Evolutionary conservation across 2,329 filamentous ascomycete species (phyloP).

Genomic region (Penicillium sp.): DNA sequence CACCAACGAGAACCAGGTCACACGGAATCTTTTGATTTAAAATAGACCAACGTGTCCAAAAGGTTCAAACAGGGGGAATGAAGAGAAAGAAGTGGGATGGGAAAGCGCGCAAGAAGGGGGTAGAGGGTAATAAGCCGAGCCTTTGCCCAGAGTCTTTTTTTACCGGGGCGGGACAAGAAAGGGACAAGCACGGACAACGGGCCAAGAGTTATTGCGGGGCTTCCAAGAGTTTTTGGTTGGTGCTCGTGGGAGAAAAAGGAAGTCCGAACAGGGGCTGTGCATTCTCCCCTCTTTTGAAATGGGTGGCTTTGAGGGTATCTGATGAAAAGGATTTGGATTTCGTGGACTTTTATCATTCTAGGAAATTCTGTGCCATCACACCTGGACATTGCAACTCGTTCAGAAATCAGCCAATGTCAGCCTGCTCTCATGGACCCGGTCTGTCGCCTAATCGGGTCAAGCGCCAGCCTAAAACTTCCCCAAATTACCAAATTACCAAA

Average conservation of each 20-base stretch:
- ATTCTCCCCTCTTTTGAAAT: background rate
- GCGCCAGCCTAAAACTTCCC: background rate
- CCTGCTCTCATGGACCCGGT: background rate
- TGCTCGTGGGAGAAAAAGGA: constrained; percentile 8
- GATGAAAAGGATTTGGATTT: too few species aligned
- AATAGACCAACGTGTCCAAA: too few species aligned
- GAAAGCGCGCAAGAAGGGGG: constrained; percentile 5
- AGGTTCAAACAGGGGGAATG: background rate
- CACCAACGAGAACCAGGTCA: background rate
- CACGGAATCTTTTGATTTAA: background rate
- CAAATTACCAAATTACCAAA: background rate
- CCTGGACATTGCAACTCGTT: background rate
- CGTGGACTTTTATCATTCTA: too few species aligned
- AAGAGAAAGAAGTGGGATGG: constrained; percentile 4
- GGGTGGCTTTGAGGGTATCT: too few species aligned
- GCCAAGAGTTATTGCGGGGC: constrained; percentile 34
- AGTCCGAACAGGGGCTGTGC: constrained; percentile 12
- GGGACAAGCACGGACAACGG: constrained; percentile 32
- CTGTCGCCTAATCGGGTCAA: background rate
- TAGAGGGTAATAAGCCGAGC: constrained; percentile 30
- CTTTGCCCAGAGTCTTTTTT: constrained; percentile 36
- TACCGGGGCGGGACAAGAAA: constrained; percentile 31
- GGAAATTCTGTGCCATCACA: background rate
- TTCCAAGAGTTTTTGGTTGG: constrained; percentile 16
- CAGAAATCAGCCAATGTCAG: background rate